Percentiles rank a stretch among this genome's conserved stretches.
Evolutionary conservation across 2,329 filamentous ascomycete genomes (phyloP).

Genomic region (Gyromitra esculenta): DNA sequence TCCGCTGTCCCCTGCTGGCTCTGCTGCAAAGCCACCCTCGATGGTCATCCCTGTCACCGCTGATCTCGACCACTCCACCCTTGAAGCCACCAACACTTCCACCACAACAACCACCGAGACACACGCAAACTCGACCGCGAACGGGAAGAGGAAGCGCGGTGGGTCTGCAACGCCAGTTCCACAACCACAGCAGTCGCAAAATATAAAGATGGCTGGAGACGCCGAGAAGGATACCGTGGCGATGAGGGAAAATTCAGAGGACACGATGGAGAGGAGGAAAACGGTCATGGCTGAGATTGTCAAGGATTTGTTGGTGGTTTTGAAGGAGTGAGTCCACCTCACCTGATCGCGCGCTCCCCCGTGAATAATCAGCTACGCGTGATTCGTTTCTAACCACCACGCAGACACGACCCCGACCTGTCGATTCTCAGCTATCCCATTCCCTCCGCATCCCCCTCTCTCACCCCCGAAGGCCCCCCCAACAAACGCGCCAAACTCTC

Average conservation of each 20-base stretch:
- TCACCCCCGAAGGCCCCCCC: constrained; percentile 34
- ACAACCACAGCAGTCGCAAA: constrained; percentile 14
- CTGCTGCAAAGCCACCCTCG: background rate
- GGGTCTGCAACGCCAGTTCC: constrained; percentile 14
- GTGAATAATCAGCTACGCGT: background rate
- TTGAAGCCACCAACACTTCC: constrained; percentile 8
- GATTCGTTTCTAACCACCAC: constrained; percentile 8
- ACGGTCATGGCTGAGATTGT: constrained; percentile 36
- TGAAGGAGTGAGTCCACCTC: constrained; percentile 49
- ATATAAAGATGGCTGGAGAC: background rate
- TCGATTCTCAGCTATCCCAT: constrained; percentile 49
- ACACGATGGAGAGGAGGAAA: constrained; percentile 26
- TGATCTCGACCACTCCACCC: background rate
- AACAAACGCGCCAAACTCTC: constrained; percentile 52
- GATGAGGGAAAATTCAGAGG: constrained; percentile 33
- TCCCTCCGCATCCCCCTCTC: constrained; percentile 14
- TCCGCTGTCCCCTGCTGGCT: background rate
- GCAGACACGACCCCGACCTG: constrained; percentile 51
- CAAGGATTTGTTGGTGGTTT: constrained; percentile 48
- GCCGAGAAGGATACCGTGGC: background rate
- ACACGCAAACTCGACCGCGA: constrained; percentile 16
- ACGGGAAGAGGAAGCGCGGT: constrained; percentile 46
- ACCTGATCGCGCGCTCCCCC: background rate
- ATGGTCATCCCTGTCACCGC: constrained; percentile 13
- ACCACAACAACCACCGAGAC: constrained; percentile 19